These are phyloP conservation scores for Penicillium sp. DNA, from an alignment of 2,329 filamentous ascomycete genomes.

Conservation along the genomic window DNA sequence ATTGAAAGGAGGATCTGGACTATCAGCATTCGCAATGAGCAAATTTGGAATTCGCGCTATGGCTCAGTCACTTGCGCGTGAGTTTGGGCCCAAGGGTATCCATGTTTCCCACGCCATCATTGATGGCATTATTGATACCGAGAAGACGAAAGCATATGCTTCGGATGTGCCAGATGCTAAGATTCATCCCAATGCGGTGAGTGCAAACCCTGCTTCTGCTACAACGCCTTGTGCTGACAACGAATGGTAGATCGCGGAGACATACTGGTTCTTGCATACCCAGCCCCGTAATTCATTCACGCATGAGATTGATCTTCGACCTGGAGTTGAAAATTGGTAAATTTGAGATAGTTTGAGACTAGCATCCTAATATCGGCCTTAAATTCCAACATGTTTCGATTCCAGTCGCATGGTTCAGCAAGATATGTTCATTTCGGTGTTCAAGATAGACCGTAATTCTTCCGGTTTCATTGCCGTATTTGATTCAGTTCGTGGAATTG, in stretches of 20 bases:
- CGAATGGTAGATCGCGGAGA: conserved; percentile 54
- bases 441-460: too few species aligned
- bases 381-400: too few species aligned
- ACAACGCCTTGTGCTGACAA: not conserved
- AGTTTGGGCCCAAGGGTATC: not conserved
- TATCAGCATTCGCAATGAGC: not conserved
- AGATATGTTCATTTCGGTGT: too few species aligned
- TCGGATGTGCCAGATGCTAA: not conserved
- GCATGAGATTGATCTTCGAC: conserved; percentile 45
- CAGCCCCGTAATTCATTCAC: conserved; percentile 58
- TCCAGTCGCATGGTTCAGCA: too few species aligned
- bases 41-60: not conserved
- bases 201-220: not conserved
- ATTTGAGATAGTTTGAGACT: too few species aligned
- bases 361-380: too few species aligned
- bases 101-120: not conserved
- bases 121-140: not conserved
- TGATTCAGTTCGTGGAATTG: too few species aligned
- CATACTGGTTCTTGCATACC: conserved; percentile 60
- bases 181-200: not conserved
- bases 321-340: conserved; percentile 24
- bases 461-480: too few species aligned
- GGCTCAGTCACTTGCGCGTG: not conserved
- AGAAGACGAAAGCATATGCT: not conserved
- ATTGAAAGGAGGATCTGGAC: not conserved